Base-by-base conservation (phyloP, 768 basidiomycete genomes). In the Daedaleopsis nitida region DNA sequence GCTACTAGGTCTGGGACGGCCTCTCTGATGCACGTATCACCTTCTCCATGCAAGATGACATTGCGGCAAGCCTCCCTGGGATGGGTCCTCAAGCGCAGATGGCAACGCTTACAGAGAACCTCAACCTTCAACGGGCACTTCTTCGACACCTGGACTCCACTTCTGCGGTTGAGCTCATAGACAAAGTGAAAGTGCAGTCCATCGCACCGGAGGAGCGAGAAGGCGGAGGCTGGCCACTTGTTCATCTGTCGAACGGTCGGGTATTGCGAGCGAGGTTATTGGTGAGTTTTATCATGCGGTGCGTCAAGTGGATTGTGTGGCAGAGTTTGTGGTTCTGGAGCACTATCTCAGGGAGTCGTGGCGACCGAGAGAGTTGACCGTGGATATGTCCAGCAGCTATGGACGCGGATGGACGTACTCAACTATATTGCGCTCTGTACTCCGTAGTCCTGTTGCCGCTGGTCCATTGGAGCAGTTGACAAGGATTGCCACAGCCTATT, bases 111-210 rank as follows among this genome's bases (percentile, higher is more conserved):
- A 94, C 89, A 0, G 97, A 99, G 74, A 98, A 96, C 69, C 78
- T 94, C 48, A 98, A 98, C 70, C 80, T 99, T 1, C 97, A 98
- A 74, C 85, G 89, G 1, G 94, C 84, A 1, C 83, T 96, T 37
- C 80, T 98, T 14, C 79, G 80, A 1, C 83, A 84, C 67, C 80
- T 97, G 11, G 77, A 79, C 10, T 69, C 72, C 5, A 66, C 78
- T n/a, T 78, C 81, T 0, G 72, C 78, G 14, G 77, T 96, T 1
- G 76, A 86, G 50, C 66, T 98, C 6, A 66, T 89, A 7, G 92
- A 96, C 66, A 85, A 83, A 50, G 82, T 84, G 27, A 89, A 84
- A 69, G 97, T 98, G 4, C 78, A 81, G 39, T 81, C 82, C 8
- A 96, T 98, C 60, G 72, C 75, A 23, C 74, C 78, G 13, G 86